These are phyloP conservation scores for Macaranga tanarius DNA, from an alignment of 441 rosid genomes.

Conservation along the genomic window DNA sequence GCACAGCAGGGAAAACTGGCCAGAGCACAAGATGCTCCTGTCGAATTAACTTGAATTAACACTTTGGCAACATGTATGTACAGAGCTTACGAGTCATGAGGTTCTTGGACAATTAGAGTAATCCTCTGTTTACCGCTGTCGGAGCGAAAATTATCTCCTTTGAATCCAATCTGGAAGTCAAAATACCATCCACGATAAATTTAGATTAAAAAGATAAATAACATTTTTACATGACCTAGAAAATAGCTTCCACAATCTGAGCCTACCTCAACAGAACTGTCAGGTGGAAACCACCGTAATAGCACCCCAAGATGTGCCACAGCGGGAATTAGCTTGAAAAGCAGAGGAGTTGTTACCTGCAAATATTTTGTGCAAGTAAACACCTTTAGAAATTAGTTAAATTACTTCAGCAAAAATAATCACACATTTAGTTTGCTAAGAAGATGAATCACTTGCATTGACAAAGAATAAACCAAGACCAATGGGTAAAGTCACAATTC, in stretches of 20 bases:
- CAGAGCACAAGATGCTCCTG: conserved; percentile 19
- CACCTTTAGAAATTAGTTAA: not conserved
- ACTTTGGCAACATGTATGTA: conserved; percentile 17
- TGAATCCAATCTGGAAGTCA: conserved; percentile 40
- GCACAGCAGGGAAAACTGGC: conserved; percentile 14
- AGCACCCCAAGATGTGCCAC: conserved; percentile 88
- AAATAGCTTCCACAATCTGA: not conserved
- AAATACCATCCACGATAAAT: conserved; percentile 21
- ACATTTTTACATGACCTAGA: not conserved
- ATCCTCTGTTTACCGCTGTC: conserved; percentile 51
- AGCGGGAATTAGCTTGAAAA: conserved; percentile 92
- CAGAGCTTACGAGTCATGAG: conserved; percentile 41
- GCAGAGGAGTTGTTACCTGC: conserved; percentile 94
- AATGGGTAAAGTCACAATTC: not conserved
- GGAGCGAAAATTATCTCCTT: conserved; percentile 45
- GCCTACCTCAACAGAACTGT: conserved; percentile 67
- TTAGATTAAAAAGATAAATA: not conserved
- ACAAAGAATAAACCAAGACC: not conserved
- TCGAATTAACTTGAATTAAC: conserved; percentile 18
- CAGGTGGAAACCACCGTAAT: conserved; percentile 86
- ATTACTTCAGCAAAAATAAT: not conserved
- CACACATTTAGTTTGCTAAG: not conserved
- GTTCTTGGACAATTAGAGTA: conserved; percentile 34
- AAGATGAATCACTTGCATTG: not conserved
- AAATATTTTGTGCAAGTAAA: not conserved